Base-by-base conservation (phyloP, 176 grass and related monocot genomes). In the Typha latifolia region DNA sequence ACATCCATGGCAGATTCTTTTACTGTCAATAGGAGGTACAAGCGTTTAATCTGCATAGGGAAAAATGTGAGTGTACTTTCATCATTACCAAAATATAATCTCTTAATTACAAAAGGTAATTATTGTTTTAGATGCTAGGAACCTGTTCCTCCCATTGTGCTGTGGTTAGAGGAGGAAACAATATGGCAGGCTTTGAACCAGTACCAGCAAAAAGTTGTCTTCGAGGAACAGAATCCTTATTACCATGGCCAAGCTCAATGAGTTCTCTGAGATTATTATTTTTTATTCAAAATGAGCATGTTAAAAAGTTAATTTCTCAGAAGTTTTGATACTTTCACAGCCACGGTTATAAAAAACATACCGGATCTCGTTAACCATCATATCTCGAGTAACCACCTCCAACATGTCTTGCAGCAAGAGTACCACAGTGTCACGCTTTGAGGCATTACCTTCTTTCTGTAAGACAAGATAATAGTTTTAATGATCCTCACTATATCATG, bases 311-410 rank as follows among this genome's bases (percentile, higher is more conserved):
- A 43, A 1, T 5, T 20, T 14, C 13, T 59, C 53, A 6, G 31
- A 48, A 57, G 6, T 68, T 43, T 66, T 32, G 47, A 59, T 65
- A 73, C 50, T 53, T 59, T 19, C 53, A 59, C 2, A 20, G 27
- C 27, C 27, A 3, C 3, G 27, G 27, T 49, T 49, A 21, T 49
- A 14, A 13, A 12, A 63, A 43, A 23, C 32, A 4, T 74, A 96
- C 92, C 78, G 82, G 64, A 85, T 89, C 78, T 96, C 88, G 75
- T 96, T 88, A 69, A 91, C 88, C 92, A 96, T 96, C 92, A 96
- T 91, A 81, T 96, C 92, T 69, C 88, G 79, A 27, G 88, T 96
- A 50, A 96, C 82, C 49, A 96, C 85, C 84, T 96, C 88, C 27
- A 96, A 61, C 92, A 96, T 96, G 66, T 96, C 92, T 90, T 96